Evolutionary conservation across 2,329 filamentous ascomycete species (phyloP), one percentile per base, ranked within the genome.

Genomic region (Curvularia spicifera): DNA sequence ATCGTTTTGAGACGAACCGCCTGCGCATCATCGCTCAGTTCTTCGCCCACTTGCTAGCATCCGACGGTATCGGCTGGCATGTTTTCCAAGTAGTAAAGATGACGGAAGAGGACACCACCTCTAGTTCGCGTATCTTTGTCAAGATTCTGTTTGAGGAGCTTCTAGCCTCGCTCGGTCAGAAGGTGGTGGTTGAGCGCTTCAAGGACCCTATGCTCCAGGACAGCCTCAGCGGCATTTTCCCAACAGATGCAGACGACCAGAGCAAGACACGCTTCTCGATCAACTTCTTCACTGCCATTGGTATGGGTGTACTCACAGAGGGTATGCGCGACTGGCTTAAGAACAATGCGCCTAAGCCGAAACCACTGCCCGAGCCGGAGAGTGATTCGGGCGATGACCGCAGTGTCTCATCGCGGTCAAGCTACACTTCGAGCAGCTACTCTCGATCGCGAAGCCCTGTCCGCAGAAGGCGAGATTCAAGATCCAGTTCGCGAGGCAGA

Each of bases 271-370:
- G 94, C 53, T 99, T 99, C 82, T 91, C 93, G 50, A 97, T 99
- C 87, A 99, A 99, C 79, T 99, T 97, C 83, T 98, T 99, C 77
- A 99, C 95, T 9, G 95, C 93, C 71, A 96, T 99, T 70, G 93
- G 93, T 57, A 96, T 99, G 91, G 95, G 95, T 74, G 87, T 87
- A 24, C 84, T 99, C 61, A 99, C 95, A 1, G 95, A 99, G 74
- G 91, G 93, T 66, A 96, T 97, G 92, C 89, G 95, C 76, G 91
- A 96, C 71, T 88, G 89, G 73, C 84, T 99, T 56, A 90, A 93
- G 75, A 97, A 93, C 72, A 69, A 60, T 35, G 87, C 96, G 78
- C 93, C 93, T 12, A 95, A 96, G 74, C 93, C 93, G 2, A 84
- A 90, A 1, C 87, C 91, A 5, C 60, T 76, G 2, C 75, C 73